Evolutionary conservation across 2,329 filamentous ascomycete genomes (phyloP).

Genomic region (Fusarium setosum): DNA sequence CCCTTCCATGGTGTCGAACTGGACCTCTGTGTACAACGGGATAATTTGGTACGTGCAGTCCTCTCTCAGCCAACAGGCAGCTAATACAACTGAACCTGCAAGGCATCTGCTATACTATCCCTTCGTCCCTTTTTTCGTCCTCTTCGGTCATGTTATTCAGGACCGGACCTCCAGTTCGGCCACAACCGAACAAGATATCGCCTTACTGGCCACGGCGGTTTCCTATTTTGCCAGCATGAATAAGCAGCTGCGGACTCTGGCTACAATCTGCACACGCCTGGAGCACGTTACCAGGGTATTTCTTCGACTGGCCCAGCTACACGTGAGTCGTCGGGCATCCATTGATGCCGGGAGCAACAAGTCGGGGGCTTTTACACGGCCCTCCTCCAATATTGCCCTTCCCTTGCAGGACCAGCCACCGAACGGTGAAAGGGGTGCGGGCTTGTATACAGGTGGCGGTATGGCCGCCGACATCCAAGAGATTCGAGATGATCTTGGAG

Average conservation of each 20-base stretch:
- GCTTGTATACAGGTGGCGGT: too few species aligned
- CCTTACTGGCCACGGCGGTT: background rate
- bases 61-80: too few species aligned
- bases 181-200: background rate
- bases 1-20: constrained; percentile 11
- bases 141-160: background rate
- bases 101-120: constrained; percentile 18
- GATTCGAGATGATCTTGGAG: background rate
- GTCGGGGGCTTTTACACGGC: too few species aligned
- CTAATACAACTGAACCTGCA: rapidly evolving
- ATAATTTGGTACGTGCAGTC: constrained; percentile 2
- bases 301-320: background rate
- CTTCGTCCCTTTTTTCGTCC: constrained; percentile 17
- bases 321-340: rapidly evolving
- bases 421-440: too few species aligned
- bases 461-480: background rate
- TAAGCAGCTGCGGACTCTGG: background rate
- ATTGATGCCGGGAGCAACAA: rapidly evolving
- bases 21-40: constrained; percentile 4
- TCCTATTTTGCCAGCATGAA: constrained; percentile 2
- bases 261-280: background rate
- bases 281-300: background rate
- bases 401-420: too few species aligned
- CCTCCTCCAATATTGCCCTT: too few species aligned
- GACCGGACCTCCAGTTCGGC: rapidly evolving